Conservation (phyloP, 75 land plant genomes). For the Larix kaempferi region DNA sequence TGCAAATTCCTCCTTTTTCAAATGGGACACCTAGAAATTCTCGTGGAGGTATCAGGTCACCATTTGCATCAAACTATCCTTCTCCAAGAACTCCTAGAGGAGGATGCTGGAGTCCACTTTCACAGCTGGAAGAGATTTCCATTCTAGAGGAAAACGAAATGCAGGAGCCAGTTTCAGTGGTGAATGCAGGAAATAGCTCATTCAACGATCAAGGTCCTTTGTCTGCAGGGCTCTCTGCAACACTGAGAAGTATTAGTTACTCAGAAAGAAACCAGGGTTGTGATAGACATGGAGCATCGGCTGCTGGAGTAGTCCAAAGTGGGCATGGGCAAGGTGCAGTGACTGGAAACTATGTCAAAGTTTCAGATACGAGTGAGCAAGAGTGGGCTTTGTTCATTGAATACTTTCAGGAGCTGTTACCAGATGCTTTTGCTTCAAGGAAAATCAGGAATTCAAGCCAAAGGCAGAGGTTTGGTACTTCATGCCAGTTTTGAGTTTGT, state of each 20-base stretch:
- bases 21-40: neutral
- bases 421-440: conserved; percentile 48
- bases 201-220: neutral
- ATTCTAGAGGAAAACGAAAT: conserved; percentile 39
- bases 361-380: conserved; percentile 71
- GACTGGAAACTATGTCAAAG: conserved; percentile 44
- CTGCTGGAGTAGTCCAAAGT: conserved; percentile 15
- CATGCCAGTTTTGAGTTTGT: conserved; percentile 87
- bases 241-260: conserved; percentile 7
- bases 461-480: conserved; percentile 90
- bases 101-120: too few species aligned
- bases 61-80: conserved; percentile 7
- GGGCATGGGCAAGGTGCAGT: conserved; percentile 56
- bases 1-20: neutral
- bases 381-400: conserved; percentile 51
- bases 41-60: neutral
- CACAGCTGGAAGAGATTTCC: too few species aligned
- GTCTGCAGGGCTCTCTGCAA: conserved; percentile 10
- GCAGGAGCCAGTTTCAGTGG: neutral
- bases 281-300: neutral
- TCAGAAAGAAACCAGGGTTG: neutral
- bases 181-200: neutral
- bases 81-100: conserved; percentile 17
- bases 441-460: conserved; percentile 29
- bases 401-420: conserved; percentile 64